Percentiles rank a stretch among this genome's conserved stretches.
Conservation (phyloP, 331 rosid genomes). For the Dryas integrifolia region DNA sequence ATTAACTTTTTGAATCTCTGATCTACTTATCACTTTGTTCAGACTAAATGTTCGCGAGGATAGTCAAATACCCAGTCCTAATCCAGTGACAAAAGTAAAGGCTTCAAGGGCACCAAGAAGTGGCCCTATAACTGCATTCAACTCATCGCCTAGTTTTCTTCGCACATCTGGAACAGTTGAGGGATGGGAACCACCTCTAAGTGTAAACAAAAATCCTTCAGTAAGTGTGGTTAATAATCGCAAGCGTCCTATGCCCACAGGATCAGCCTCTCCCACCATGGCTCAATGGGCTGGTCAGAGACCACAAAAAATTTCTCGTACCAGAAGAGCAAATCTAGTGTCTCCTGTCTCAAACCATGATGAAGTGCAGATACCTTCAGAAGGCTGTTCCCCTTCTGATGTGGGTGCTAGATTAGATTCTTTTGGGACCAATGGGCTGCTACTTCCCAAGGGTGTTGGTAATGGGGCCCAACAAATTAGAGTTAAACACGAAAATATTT, state of each 20-base stretch:
- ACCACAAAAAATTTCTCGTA: slow-evolving; percentile 75
- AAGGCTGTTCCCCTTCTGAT: slow-evolving; percentile 64
- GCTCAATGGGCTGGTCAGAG: slow-evolving; percentile 94
- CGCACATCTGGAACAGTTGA: slow-evolving; percentile 56
- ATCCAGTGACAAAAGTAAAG: slow-evolving; percentile 59
- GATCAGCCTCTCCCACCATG: slow-evolving; percentile 64
- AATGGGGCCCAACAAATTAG: slow-evolving; percentile 41
- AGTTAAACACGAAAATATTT: slow-evolving; percentile 50
- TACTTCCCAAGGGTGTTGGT: slow-evolving; percentile 44
- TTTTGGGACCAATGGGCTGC: slow-evolving; percentile 47
- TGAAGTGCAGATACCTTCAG: slow-evolving; percentile 52
- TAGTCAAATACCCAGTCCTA: slow-evolving; percentile 41
- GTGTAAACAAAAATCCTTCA: slow-evolving; percentile 48
- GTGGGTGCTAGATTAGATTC: slow-evolving; percentile 50
- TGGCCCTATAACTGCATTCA: slow-evolving; percentile 51
- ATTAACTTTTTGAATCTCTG: slow-evolving; percentile 3
- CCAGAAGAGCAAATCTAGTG: slow-evolving; percentile 72
- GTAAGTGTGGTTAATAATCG: slow-evolving; percentile 45
- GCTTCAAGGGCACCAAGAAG: slow-evolving; percentile 70
- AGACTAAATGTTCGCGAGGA: slow-evolving; percentile 60
- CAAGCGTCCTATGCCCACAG: slow-evolving; percentile 56
- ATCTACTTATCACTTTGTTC: slow-evolving; percentile 16
- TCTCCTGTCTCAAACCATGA: slow-evolving; percentile 66
- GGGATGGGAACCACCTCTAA: slow-evolving; percentile 56
- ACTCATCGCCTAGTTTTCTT: slow-evolving; percentile 51